Evolutionary conservation across 495 filamentous ascomycete species (phyloP), one percentile per base, ranked within the genome.

Genomic region (Aspergillus sclerotioniger): DNA sequence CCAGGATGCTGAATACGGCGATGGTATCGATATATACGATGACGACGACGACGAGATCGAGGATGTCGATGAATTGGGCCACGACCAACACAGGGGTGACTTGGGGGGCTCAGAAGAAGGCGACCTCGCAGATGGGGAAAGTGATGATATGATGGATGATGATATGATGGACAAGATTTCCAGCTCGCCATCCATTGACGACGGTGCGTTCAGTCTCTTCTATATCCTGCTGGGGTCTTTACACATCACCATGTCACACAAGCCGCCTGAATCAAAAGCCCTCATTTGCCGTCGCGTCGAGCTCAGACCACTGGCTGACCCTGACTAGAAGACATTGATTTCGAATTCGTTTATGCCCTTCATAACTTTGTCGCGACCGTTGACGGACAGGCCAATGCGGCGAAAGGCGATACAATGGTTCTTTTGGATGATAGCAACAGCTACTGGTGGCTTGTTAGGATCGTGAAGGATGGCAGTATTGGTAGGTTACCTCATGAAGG

Each of bases 341-440:
- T 99, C 73, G 93, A 98, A 64, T 96, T 98, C 74, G 94, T 99
- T 55, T 99, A 99, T 73, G 94, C 94, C 49, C 79, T 99, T 57
- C 94, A 97, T 72, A 98, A 92, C 25, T 99, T 99, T 67, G 90
- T 94, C 53, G 94, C 94, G 33, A 98, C 93, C 0, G 94, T 98
- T 51, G 95, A 99, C 74, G 94, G 94, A 7, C 94, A 99, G 73
- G 94, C 94, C 56, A 98, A 98, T 78, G 94, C 94, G 47, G 91
- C 90, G 9, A 99, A 99, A 77, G 94, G 94, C 32, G 94, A 99
- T 66, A 97, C 92, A 15, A 99, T 99, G 94, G 92, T 97, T n/a
- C 84, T 99, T 41, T 82, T 99, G n/a, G 94, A 98, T 69, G 94
- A 99, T 65, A 96, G 91, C 70, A 99, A 99, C 76, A 96, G 92